Evolutionary conservation across 108 stramenopile species (phyloP), one percentile per base, ranked within the genome.

Genomic region (Phaeodactylum tricornutum): DNA sequence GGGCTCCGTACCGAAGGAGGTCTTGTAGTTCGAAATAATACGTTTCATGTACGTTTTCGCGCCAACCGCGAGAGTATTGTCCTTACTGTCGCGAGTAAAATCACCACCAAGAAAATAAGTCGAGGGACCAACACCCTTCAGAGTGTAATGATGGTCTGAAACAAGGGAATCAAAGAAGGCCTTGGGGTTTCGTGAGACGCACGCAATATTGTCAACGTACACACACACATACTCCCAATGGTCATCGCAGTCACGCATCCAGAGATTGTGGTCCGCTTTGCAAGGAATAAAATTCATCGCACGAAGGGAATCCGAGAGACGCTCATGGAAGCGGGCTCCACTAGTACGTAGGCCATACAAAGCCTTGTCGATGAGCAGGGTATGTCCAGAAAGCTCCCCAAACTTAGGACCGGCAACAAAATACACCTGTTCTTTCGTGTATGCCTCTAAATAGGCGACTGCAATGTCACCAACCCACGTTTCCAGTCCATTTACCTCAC

Each of bases 261-360:
- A 71, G 7, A 71, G 28, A 35, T 71, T 45, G 27, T 52, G 37
- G n/a, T 71, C 69, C 15, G 53, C 47, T 15, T 41, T 29, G 32
- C 51, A 69, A 2, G 62, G 60, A 7, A 7, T 21, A 32, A 69
- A 74, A 0, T 61, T 64, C 11, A 71, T 26, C 16, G 55, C 15
- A 6, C 56, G 26, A 64, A 71, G 21, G 11, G 26, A 21, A 15
- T 53, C 52, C 4, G 52, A 15, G 20, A 42, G 5, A 15, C 19
- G 3, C 4, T 50, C 49, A 3, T n/a, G 19, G 25, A 22, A 45
- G 3, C 22, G 44, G 5, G 19, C 4, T 4, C 44, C 22, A 22
- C 12, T 46, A n/a, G 50, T 44, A 0, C 50, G 50, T 7, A 61
- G 26, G 14, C 59, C 59, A 26, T 61, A 61, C 1, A 61, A 26